phyloP scores from a whole-genome alignment of 2,329 filamentous ascomycete species.

The Orbilia ellipsospora region DNA sequence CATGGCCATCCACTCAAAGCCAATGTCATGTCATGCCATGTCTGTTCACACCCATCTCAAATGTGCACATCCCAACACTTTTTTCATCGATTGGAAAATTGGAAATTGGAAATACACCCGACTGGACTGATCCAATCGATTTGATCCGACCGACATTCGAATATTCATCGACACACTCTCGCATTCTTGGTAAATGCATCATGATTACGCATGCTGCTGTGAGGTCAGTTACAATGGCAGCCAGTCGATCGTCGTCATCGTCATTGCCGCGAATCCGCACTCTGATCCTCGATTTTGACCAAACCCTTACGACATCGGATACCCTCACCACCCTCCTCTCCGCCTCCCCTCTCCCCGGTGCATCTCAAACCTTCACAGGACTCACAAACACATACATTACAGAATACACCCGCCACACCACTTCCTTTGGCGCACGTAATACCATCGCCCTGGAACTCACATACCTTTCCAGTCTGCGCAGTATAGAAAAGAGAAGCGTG shows the following conservation, averaged over 20 bases:
- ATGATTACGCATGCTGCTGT: background rate
- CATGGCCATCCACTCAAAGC: background rate
- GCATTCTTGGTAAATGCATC: background rate
- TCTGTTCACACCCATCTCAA: background rate
- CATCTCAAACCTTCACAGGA: constrained; percentile 11
- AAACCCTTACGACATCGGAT: constrained; percentile 35
- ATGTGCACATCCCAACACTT: too few relatives aligned
- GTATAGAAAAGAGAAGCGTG: constrained; percentile 33
- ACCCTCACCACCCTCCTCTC: constrained; percentile 36
- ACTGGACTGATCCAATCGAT: background rate
- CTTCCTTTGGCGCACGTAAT: constrained; percentile 9
- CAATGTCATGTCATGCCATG: background rate
- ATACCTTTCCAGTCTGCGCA: constrained; percentile 29
- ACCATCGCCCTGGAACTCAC: constrained; percentile 16
- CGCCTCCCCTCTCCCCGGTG: constrained; percentile 21
- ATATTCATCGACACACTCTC: background rate
- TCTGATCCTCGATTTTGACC: constrained; percentile 42
- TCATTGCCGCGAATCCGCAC: constrained; percentile 20
- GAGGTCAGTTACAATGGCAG: background rate
- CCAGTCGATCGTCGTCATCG: too few relatives aligned
- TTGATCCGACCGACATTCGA: background rate
- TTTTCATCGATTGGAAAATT: background rate
- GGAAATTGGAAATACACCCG: constrained; percentile 1
- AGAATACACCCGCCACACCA: constrained; percentile 26
- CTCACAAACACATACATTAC: constrained; percentile 36